phyloP scores from a whole-genome alignment of 2,329 filamentous ascomycete species.

The Cadophora luteo-olivacea region DNA sequence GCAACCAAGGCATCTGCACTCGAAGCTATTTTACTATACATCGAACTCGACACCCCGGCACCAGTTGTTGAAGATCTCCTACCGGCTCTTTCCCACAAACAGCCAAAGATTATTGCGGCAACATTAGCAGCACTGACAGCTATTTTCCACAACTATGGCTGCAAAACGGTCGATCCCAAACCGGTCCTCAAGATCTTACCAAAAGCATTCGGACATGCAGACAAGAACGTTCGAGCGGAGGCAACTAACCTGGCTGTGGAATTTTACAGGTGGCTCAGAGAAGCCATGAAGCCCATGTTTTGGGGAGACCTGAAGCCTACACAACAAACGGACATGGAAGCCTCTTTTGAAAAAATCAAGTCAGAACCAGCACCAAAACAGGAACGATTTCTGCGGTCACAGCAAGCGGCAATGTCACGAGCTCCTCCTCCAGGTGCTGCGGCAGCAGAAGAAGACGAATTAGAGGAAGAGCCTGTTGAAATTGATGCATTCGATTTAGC shows the following conservation, averaged over 20 bases:
- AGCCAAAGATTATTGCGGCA: slow-evolving; percentile 84
- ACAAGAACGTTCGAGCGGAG: slow-evolving; percentile 97
- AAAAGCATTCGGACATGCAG: slow-evolving; percentile 92
- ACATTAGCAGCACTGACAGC: slow-evolving; percentile 78
- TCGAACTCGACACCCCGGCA: slow-evolving; percentile 86
- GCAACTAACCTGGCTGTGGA: slow-evolving; percentile 91
- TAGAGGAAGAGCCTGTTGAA: slow-evolving; percentile 65
- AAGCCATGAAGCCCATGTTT: slow-evolving; percentile 98
- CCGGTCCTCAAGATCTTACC: slow-evolving; percentile 86
- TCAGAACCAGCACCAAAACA: slow-evolving; percentile 87
- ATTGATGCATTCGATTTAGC: slow-evolving; percentile 83
- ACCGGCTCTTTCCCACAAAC: slow-evolving; percentile 83
- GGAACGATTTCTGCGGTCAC: slow-evolving; percentile 84
- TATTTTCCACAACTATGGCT: slow-evolving; percentile 93
- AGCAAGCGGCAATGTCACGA: slow-evolving; percentile 83
- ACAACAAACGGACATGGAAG: slow-evolving; percentile 92
- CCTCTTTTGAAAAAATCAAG: slow-evolving; percentile 92
- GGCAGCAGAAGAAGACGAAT: slow-evolving; percentile 62
- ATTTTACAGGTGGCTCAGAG: slow-evolving; percentile 94
- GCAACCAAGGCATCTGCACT: slow-evolving; percentile 86
- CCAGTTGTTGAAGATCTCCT: slow-evolving; percentile 91
- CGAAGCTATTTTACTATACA: slow-evolving; percentile 85
- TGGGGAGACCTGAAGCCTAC: slow-evolving; percentile 96
- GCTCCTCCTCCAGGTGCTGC: slow-evolving; percentile 65
- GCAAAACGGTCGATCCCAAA: slow-evolving; percentile 93